Base-by-base conservation (phyloP, 371 early-diverging fungal species). In the Batrachochytrium dendrobatidis region DNA sequence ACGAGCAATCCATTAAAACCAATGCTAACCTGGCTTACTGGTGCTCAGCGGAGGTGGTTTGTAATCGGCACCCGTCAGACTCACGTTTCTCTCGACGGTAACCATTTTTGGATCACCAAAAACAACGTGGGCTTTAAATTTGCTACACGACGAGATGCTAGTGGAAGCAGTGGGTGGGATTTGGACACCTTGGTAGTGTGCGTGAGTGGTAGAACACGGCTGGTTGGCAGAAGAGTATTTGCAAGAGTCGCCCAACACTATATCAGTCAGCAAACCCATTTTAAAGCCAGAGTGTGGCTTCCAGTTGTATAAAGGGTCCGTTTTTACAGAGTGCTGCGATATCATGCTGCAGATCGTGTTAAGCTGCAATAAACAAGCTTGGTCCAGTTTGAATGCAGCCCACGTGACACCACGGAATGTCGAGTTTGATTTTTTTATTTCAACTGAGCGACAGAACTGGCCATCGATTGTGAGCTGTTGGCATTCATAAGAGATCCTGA, bases 221-320 rank as follows among this genome's bases (percentile, higher is more conserved):
- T 72, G 63, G 8, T 39, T 31, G 18, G 48, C 20, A 0, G 52
- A 51, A 1, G 26, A 24, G 55, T 59, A 70, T 30, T 58, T 48
- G n/a, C 25, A 25, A 32, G 45, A 34, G 53, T 72, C 69, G 15
- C 72, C 75, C 39, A 71, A 45, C 10, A 70, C 65, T 58, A 75
- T 75, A 53, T 70, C 75, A 25, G 70, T 66, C 17, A 52, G 39
- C 10, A 65, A 58, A 8, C 67, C 61, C 33, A 64, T 64, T 58
- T 68, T 68, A 35, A 61, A 61, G 15, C 56, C 56, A 0, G 56
- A 55, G 22, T 48, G 55, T 22, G 45, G 45, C 31, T 61, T 55
- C 61, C 61, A 61, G 34, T 4, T 28, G 31, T 26, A 61, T 20
- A 61, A 56, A n/a, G 61, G 46, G 31, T 61, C 61, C n/a, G n/a